phyloP scores from a whole-genome alignment of 2,329 filamentous ascomycete species.

The Dactylonectria macrodidyma region DNA sequence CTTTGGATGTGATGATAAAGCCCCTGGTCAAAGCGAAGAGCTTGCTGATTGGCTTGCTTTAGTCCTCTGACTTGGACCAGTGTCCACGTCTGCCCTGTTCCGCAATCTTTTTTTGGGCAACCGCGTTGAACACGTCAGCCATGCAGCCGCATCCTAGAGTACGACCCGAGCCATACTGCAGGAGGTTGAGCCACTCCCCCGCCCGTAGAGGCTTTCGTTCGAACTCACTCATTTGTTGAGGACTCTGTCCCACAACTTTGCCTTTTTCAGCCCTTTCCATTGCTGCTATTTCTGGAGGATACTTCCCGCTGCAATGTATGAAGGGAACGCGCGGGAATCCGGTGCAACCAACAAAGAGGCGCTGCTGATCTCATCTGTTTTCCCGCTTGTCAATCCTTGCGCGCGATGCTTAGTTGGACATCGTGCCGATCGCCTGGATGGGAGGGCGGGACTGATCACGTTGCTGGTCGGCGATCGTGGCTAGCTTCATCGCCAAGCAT shows the following conservation, averaged over 20 bases:
- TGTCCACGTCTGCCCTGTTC: not conserved
- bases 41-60: not conserved
- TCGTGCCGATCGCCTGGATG: constrained; percentile 5
- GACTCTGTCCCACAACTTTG: not conserved
- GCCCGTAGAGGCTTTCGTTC: not conserved
- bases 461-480: constrained; percentile 12
- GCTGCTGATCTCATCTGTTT: not conserved
- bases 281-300: not conserved
- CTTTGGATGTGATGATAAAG: not conserved
- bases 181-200: not conserved
- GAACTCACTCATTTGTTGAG: not conserved
- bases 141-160: constrained; percentile 4
- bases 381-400: constrained; percentile 7
- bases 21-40: not conserved
- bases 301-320: not conserved
- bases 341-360: not conserved
- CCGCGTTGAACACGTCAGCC: not conserved
- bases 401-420: constrained; percentile 20
- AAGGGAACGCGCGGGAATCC: not conserved
- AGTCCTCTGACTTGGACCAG: not conserved
- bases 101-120: not conserved
- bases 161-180: not conserved
- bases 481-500: constrained; percentile 24
- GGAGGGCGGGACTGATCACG: not conserved
- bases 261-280: not conserved